A percentile compares a stretch with the other conserved stretches of the same genome.
phyloP scores from a whole-genome alignment of 495 filamentous ascomycete genomes.

The Bacidia rubella region DNA sequence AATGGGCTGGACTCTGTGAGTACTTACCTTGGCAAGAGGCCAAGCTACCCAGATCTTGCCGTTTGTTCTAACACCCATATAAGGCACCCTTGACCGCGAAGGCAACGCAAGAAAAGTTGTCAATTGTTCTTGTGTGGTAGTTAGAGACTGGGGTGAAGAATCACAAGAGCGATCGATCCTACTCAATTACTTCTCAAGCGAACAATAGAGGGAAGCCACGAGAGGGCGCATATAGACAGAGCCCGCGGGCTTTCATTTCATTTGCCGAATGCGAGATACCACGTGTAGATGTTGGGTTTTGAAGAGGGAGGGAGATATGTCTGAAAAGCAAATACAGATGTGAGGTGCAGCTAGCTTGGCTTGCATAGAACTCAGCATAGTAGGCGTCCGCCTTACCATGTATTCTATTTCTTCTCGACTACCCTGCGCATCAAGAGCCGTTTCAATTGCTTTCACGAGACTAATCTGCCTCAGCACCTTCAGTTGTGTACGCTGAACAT shows the following conservation, averaged over 20 bases:
- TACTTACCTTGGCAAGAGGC: constrained; percentile 24
- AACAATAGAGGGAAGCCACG: constrained; percentile 37
- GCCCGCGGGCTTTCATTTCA: not conserved
- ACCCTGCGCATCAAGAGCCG: not conserved
- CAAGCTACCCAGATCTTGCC: too few relatives aligned
- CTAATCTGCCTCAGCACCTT: not conserved
- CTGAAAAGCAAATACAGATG: not conserved
- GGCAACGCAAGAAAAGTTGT: constrained; percentile 99
- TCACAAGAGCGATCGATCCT: constrained; percentile 93
- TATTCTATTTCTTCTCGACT: constrained; percentile 1
- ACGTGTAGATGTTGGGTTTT: not conserved
- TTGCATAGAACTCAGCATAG: not conserved
- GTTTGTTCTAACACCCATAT: constrained; percentile 2
- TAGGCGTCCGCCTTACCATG: not conserved
- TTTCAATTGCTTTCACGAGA: not conserved
- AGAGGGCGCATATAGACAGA: not conserved
- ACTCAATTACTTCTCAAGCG: constrained; percentile 98
- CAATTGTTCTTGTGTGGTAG: constrained; percentile 99
- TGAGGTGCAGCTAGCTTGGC: not conserved
- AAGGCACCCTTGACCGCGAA: constrained; percentile 95
- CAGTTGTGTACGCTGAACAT: not conserved
- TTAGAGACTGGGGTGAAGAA: constrained; percentile 99
- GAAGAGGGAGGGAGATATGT: not conserved
- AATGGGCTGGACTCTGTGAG: constrained; percentile 99
- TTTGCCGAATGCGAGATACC: constrained; percentile 1